These are phyloP conservation scores for Alternaria consortialis DNA, from an alignment of 2,329 filamentous ascomycete species.

Conservation along the genomic window DNA sequence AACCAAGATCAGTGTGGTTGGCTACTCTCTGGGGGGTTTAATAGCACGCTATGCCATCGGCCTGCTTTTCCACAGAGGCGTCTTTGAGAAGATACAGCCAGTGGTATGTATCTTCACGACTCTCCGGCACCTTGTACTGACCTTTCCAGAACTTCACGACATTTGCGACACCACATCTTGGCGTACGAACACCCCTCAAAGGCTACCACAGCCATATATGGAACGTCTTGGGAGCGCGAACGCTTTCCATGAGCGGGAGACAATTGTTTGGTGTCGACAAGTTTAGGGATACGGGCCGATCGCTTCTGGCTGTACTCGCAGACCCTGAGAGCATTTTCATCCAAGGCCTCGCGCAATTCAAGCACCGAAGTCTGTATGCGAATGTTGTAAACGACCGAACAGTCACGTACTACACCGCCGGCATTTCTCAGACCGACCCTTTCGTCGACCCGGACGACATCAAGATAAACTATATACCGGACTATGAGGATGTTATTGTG, in stretches of 20 bases:
- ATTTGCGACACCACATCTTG: constrained; percentile 81
- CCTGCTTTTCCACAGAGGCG: constrained; percentile 79
- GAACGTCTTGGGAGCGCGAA: constrained; percentile 85
- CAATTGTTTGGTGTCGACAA: constrained; percentile 89
- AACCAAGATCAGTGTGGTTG: constrained; percentile 83
- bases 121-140: constrained; percentile 18
- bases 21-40: constrained; percentile 89
- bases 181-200: constrained; percentile 56
- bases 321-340: constrained; percentile 89
- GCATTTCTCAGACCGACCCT: constrained; percentile 79
- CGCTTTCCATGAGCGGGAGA: constrained; percentile 81
- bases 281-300: constrained; percentile 83
- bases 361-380: constrained; percentile 78
- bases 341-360: constrained; percentile 77
- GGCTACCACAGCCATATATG: constrained; percentile 57
- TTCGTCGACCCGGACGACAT: constrained; percentile 73
- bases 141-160: constrained; percentile 82
- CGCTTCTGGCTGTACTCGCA: constrained; percentile 81
- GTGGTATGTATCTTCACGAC: constrained; percentile 66
- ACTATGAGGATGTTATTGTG: constrained; percentile 78
- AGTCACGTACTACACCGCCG: constrained; percentile 83
- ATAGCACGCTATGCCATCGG: constrained; percentile 88
- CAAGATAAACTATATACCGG: constrained; percentile 76
- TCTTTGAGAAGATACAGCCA: constrained; percentile 81
- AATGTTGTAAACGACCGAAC: constrained; percentile 89